A percentile compares a stretch with the other conserved stretches of the same genome.
These are phyloP conservation scores for Mitragyna speciosa DNA, from an alignment of 257 asterid species.

Conservation along the genomic window DNA sequence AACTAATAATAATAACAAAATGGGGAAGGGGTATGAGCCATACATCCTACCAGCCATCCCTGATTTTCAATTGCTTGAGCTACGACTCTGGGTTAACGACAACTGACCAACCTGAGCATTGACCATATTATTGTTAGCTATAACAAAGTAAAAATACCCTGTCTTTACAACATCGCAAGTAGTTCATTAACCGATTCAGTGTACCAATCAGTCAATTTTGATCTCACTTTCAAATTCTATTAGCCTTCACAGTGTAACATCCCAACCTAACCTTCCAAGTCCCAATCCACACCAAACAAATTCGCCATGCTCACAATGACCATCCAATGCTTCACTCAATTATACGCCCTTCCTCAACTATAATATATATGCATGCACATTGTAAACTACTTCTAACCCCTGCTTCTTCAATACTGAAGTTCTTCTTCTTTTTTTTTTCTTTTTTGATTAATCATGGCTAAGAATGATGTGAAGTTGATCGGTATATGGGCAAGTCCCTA, in stretches of 20 bases:
- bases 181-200: too few relatives aligned
- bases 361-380: not conserved
- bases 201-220: too few relatives aligned
- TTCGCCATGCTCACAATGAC: not conserved
- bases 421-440: not conserved
- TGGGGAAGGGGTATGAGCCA: not conserved
- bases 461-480: conserved; percentile 25
- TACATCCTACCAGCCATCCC: not conserved
- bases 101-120: not conserved
- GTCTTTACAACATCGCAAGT: too few relatives aligned
- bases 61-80: not conserved
- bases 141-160: too few relatives aligned
- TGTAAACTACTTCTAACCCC: not conserved
- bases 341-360: not conserved
- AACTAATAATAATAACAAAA: not conserved
- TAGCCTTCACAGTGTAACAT: too few relatives aligned
- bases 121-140: too few relatives aligned
- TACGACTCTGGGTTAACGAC: not conserved
- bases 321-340: not conserved
- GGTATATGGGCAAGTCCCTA: conserved; percentile 33
- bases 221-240: too few relatives aligned
- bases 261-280: too few relatives aligned
- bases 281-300: not conserved
- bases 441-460: conserved; percentile 12
- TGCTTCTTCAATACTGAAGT: not conserved